Evolutionary conservation across 345 rosid genomes (phyloP).

Genomic region (Brassica rapa): DNA sequence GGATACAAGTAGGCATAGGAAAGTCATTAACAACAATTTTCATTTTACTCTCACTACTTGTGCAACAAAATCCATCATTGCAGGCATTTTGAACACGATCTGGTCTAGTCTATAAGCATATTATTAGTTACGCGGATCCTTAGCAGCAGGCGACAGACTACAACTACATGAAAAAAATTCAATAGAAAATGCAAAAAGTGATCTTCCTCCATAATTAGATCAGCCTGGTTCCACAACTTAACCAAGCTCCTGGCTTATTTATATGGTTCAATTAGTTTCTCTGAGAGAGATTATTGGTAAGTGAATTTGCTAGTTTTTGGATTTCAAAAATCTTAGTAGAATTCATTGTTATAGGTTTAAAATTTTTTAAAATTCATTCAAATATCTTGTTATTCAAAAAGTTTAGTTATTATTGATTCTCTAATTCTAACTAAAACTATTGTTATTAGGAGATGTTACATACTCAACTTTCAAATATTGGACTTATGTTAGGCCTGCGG

Average conservation of each 20-base stretch:
- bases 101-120: background rate
- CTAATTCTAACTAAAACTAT: no score
- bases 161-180: background rate
- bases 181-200: slow-evolving; percentile 5
- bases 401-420: no score
- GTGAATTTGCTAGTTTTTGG: no score
- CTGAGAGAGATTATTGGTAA: background rate
- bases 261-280: background rate
- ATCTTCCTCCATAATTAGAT: background rate
- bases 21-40: slow-evolving; percentile 42
- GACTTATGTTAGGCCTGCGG: background rate
- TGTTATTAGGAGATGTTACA: no score
- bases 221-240: no score
- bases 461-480: background rate
- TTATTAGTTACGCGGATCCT: background rate
- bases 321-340: no score
- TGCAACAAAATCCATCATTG: background rate
- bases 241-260: background rate
- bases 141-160: background rate
- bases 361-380: no score
- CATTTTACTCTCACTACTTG: slow-evolving; percentile 7
- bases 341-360: no score
- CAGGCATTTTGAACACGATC: background rate
- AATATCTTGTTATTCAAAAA: no score
- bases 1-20: slow-evolving; percentile 3